Percentiles rank a stretch among this genome's conserved stretches.
phyloP scores from a whole-genome alignment of 1,284 basidiomycete genomes.

The Moesziomyces aphidis region DNA sequence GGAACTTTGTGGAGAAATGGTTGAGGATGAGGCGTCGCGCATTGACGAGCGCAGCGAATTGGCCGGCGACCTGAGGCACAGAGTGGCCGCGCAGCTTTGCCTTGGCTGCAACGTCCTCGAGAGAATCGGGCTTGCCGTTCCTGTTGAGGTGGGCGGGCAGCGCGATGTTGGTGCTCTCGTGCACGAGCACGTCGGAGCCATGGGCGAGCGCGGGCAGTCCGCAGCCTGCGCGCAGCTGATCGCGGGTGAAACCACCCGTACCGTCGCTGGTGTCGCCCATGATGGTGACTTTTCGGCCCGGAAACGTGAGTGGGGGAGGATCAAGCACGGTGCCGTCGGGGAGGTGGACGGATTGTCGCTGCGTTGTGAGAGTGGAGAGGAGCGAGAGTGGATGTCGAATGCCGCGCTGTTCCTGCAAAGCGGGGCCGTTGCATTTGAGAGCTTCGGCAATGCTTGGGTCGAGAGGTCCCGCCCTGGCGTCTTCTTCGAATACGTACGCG shows the following conservation, averaged over 20 bases:
- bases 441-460: constrained; percentile 40
- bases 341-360: constrained; percentile 50
- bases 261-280: constrained; percentile 66
- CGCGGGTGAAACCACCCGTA: constrained; percentile 42
- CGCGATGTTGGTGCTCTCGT: constrained; percentile 65
- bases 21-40: constrained; percentile 59
- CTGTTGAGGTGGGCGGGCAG: constrained; percentile 44
- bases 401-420: constrained; percentile 48
- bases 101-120: constrained; percentile 42
- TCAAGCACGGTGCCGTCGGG: constrained; percentile 59
- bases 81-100: constrained; percentile 59
- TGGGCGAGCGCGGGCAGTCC: constrained; percentile 22
- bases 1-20: constrained; percentile 62
- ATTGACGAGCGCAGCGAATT: constrained; percentile 55
- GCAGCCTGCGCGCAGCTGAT: constrained; percentile 16
- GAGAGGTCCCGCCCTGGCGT: constrained; percentile 39
- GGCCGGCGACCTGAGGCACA: constrained; percentile 60
- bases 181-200: constrained; percentile 62
- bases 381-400: constrained; percentile 61
- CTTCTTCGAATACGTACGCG: constrained; percentile 62
- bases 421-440: constrained; percentile 54
- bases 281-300: constrained; percentile 62
- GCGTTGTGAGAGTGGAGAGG: constrained; percentile 39
- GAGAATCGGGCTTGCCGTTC: constrained; percentile 40
- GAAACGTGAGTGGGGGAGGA: constrained; percentile 56